Evolutionary conservation across 345 rosid species (phyloP).

Genomic region (Zanthoxylum bungeanum): DNA sequence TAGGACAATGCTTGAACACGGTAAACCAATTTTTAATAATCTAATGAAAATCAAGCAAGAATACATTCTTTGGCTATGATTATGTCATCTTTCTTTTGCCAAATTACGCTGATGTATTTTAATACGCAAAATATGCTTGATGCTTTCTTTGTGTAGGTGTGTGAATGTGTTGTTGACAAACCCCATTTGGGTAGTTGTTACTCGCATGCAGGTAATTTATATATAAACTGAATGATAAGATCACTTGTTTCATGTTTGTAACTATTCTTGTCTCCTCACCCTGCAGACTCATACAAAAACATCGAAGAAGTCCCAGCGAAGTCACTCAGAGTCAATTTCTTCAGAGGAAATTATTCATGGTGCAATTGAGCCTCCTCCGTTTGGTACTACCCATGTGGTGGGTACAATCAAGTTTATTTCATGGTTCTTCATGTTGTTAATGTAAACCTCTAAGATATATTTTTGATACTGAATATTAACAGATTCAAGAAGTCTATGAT

Average conservation of each 20-base stretch:
- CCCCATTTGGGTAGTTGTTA: conserved; percentile 97
- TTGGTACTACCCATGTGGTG: conserved; percentile 70
- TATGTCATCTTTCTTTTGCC: background rate
- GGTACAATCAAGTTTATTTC: conserved; percentile 20
- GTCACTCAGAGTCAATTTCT: conserved; percentile 26
- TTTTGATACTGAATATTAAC: conserved; percentile 24
- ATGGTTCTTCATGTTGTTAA: background rate
- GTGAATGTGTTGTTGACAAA: conserved; percentile 90
- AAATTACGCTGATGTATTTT: conserved; percentile 7
- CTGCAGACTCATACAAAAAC: conserved; percentile 82
- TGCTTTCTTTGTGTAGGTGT: conserved; percentile 48
- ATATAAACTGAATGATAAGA: background rate
- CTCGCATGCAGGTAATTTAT: conserved; percentile 88
- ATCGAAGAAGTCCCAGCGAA: conserved; percentile 38
- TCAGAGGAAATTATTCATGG: conserved; percentile 38
- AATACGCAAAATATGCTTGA: conserved; percentile 5
- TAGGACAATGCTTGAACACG: background rate
- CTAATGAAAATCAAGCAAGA: background rate
- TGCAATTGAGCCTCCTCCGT: conserved; percentile 60
- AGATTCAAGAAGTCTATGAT: conserved; percentile 81
- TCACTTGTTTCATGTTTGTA: conserved; percentile 9
- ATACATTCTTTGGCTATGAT: background rate
- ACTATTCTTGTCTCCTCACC: conserved; percentile 11
- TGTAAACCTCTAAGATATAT: background rate
- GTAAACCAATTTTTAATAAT: background rate